Evolutionary conservation across 1,139 yeast genomes (phyloP), one percentile per base, ranked within the genome.

Genomic region (Taphrina pruni): DNA sequence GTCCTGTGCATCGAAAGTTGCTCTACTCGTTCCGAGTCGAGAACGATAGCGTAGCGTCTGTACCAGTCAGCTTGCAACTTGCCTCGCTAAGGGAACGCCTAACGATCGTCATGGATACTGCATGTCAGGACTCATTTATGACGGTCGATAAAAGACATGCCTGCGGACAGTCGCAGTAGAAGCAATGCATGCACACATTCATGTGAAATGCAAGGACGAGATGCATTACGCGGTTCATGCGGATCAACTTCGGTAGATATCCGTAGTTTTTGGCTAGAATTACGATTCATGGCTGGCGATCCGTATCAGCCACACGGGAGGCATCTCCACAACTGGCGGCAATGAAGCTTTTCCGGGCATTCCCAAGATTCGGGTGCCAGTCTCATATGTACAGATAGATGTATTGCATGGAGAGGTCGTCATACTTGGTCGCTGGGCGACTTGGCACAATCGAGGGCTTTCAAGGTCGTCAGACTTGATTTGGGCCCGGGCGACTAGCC

Each of bases 11-110:
- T 36, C 21, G 26, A 64, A 64, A 7, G 55, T 14, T 8, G 61
- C 60, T 12, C 67, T 26, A 9, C 45, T 14, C 6, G 67, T 64
- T 12, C 67, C 67, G 12, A 64, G 32, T 17, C 41, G 41, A 11
- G 67, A 64, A n/a, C 67, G 67, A 45, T 64, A 64, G 1, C 67
- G 43, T n/a, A 64, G 56, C 9, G 67, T 64, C 67, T 64, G 56
- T 3, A 2, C 17, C 54, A 2, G 14, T 17, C 36, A 54, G 35
- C n/a, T 26, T 26, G 32, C 32, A 26, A 26, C 32, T 4, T 26
- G 32, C 32, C 32, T 26, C 32, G 32, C 32, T 26, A 4, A 2
- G 4, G 32, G 32, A 4, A 26, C 12, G n/a, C 20, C 48, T 12
- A 6, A 11, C 48, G 8, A 45, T 45, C 20, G 48, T n/a, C 48